Conservation (phyloP, 2,329 filamentous ascomycete genomes). For the Ophiocordyceps camponoti-saundersi region DNA sequence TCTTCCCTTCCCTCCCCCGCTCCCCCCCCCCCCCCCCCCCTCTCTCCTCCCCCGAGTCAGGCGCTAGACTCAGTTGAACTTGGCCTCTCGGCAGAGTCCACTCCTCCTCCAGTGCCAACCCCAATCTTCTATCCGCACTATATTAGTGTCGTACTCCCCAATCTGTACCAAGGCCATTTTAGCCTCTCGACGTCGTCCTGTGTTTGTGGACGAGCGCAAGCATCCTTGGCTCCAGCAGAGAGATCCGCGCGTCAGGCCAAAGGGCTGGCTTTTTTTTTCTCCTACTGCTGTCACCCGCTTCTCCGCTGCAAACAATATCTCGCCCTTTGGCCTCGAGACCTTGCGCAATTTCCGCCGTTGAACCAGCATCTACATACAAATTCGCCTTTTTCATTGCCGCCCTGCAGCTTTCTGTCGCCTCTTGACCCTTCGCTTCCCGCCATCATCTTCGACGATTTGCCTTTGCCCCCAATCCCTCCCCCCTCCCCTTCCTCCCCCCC, state of each 20-base stretch:
- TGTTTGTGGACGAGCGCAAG: conserved; percentile 9
- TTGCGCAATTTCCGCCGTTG: conserved; percentile 12
- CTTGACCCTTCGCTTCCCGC: conserved; percentile 1
- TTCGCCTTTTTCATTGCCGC: conserved; percentile 7
- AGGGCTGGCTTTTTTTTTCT: conserved; percentile 1
- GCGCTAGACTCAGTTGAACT: conserved; percentile 19
- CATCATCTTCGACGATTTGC: conserved; percentile 8
- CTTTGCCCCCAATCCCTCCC: conserved; percentile 2
- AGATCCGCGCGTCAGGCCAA: conserved; percentile 7
- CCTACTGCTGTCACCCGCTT: conserved; percentile 4
- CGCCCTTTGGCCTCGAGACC: not conserved
- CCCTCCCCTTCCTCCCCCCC: conserved; percentile 6
- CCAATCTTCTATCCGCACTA: conserved; percentile 18
- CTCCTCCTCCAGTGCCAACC: conserved; percentile 8
- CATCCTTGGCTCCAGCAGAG: conserved; percentile 6
- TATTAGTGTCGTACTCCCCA: conserved; percentile 22
- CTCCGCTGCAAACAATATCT: conserved; percentile 2
- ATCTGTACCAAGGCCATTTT: conserved; percentile 12
- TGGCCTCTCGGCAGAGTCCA: conserved; percentile 15
- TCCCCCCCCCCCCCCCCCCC: not conserved
- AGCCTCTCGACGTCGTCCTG: conserved; percentile 8
- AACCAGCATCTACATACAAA: conserved; percentile 15
- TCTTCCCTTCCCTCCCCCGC: not conserved
- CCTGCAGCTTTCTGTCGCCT: conserved; percentile 10
- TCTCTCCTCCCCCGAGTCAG: conserved; percentile 10